Base-by-base conservation (phyloP, 176 grass and related monocot species). In the Hyparrhenia diplandra region DNA sequence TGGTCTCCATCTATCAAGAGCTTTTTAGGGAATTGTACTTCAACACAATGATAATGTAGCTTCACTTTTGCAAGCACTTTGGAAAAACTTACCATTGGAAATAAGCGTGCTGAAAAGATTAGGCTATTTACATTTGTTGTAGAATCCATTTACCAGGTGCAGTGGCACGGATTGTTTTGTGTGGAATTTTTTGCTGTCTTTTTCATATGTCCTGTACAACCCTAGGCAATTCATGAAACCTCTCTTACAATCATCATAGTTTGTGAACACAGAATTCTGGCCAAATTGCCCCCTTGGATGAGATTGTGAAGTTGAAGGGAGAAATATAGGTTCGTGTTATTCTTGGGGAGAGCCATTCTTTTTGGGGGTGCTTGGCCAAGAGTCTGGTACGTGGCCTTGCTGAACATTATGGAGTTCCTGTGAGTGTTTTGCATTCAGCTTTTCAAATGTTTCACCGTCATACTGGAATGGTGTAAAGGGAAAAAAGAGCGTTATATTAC, bases 31-130 rank as follows among this genome's bases (percentile, higher is more conserved):
- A n/a, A n/a, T n/a, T 90, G 74, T 94, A 98, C 92, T 98, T 98
- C 84, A 98, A 98, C 95, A 98, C 81, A 98, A 98, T 87, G 95
- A 98, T 83, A 94, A n/a, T n/a, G n/a, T 98, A 86, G 80, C 88
- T 75, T 94, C 95, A 81, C 88, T 98, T n/a, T n/a, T 11, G 90
- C 89, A 71, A 89, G 71, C 65, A 91, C 83, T 75, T 82, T 98
- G 78, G 95, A 98, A 83, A 92, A 94, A 81, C 77, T 93, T 77
- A 94, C 90, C 65, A 78, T 23, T 47, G 77, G 88, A 83, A 98
- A 94, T 64, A 98, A 98, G 70, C 85, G 81, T 21, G 81, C 92
- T 12, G 92, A 94, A 88, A 92, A 91, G 60, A 86, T 94, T 43
- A 85, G 92, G 95, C n/a, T n/a, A n/a, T n/a, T n/a, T 98, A 98